A percentile compares a stretch with the other conserved stretches of the same genome.
Conservation (phyloP, 2,329 filamentous ascomycete genomes). For the Esteya vermicola region DNA sequence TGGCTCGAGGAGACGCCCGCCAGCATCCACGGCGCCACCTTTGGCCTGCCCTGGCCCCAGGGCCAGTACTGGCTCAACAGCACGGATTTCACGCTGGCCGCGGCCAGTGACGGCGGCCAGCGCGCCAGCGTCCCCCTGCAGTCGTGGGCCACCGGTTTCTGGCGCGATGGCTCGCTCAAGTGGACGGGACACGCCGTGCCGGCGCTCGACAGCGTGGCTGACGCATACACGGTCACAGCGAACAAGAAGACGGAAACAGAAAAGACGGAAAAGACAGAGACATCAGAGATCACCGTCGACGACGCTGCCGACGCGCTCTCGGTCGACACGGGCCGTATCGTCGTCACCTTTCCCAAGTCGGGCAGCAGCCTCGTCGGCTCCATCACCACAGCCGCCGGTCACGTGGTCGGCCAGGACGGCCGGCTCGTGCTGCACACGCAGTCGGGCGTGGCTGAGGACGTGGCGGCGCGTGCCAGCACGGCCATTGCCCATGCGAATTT, state of each 20-base stretch:
- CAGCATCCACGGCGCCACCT: conserved; percentile 14
- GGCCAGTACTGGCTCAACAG: no score
- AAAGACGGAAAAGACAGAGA: not conserved
- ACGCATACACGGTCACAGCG: no score
- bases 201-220: no score
- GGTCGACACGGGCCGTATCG: conserved; percentile 28
- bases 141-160: conserved; percentile 44
- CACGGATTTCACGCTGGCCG: no score
- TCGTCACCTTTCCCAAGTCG: conserved; percentile 25
- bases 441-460: conserved; percentile 21
- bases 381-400: conserved; percentile 25
- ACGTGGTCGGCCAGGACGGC: conserved; percentile 29
- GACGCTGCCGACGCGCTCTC: conserved; percentile 20
- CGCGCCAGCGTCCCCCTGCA: conserved; percentile 20
- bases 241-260: conserved; percentile 5
- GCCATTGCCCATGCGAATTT: conserved; percentile 29
- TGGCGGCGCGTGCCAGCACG: conserved; percentile 17
- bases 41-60: conserved; percentile 6
- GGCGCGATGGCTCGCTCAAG: conserved; percentile 46
- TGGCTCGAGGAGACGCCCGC: no score
- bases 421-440: conserved; percentile 39
- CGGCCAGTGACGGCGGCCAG: no score
- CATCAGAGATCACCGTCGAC: no score
- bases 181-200: conserved; percentile 47
- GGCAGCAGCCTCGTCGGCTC: conserved; percentile 24